Evolutionary conservation across 345 rosid genomes (phyloP).

Genomic region (Aquilaria sinensis): DNA sequence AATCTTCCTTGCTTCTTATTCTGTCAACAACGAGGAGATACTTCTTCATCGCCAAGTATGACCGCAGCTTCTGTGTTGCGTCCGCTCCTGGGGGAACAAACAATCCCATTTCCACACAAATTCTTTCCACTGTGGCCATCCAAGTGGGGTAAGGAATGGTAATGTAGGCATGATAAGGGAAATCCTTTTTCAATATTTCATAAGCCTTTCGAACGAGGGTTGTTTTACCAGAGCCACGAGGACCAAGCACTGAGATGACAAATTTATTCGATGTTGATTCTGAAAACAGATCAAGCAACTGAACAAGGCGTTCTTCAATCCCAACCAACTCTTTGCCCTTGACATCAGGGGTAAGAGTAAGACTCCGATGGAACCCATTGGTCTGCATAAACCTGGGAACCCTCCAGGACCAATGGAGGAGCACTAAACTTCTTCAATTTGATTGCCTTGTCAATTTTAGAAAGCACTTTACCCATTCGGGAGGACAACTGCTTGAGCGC

Average conservation of each 20-base stretch:
- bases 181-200: no score
- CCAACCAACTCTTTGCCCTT: constrained; percentile 22
- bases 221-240: no score
- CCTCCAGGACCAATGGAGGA: no score
- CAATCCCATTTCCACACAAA: neutral
- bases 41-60: constrained; percentile 11
- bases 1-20: constrained; percentile 19
- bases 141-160: no score
- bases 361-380: no score
- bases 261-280: neutral
- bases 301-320: constrained; percentile 9
- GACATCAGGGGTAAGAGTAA: constrained; percentile 1
- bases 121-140: no score
- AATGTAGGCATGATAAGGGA: no score
- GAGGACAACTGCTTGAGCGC: neutral
- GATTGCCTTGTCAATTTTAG: no score
- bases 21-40: constrained; percentile 28
- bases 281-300: constrained; percentile 7
- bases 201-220: no score
- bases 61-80: constrained; percentile 3
- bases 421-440: no score
- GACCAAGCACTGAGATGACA: neutral
- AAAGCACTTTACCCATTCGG: no score
- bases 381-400: no score
- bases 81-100: constrained; percentile 12